Conservation (phyloP, 305 asterid species). For the Lippia alba region DNA sequence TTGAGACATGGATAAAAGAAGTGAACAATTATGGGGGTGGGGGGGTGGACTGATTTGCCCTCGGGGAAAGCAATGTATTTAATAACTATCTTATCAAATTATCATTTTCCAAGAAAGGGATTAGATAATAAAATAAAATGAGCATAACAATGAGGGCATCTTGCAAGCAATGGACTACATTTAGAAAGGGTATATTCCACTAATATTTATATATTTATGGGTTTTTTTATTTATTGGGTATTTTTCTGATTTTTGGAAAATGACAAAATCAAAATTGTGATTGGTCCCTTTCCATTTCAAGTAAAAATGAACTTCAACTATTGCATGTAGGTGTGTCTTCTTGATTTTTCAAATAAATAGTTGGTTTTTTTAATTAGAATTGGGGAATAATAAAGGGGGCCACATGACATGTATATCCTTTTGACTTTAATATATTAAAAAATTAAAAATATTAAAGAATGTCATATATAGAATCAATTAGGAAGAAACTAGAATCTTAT, state of each 20-base stretch:
- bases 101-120: constrained; percentile 45
- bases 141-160: constrained; percentile 28
- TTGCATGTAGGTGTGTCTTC: too few relatives aligned
- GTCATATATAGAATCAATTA: constrained; percentile 5
- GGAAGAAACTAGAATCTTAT: constrained; percentile 19
- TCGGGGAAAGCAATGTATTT: constrained; percentile 17
- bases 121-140: constrained; percentile 20
- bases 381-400: too few relatives aligned
- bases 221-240: constrained; percentile 12
- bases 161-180: constrained; percentile 31
- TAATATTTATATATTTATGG: neutral
- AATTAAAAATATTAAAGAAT: neutral
- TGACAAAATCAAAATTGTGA: constrained; percentile 29
- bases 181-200: constrained; percentile 33
- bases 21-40: neutral
- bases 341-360: too few relatives aligned
- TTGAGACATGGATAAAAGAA: too few relatives aligned
- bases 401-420: too few relatives aligned
- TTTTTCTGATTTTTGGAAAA: constrained; percentile 8
- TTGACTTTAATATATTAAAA: neutral
- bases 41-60: constrained; percentile 35
- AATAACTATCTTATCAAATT: constrained; percentile 34
- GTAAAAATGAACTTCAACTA: constrained; percentile 22
- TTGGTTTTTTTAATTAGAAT: too few relatives aligned
- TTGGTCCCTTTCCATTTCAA: constrained; percentile 30